phyloP scores from a whole-genome alignment of 2,329 filamentous ascomycete species.

The Hymenoscyphus occultus region DNA sequence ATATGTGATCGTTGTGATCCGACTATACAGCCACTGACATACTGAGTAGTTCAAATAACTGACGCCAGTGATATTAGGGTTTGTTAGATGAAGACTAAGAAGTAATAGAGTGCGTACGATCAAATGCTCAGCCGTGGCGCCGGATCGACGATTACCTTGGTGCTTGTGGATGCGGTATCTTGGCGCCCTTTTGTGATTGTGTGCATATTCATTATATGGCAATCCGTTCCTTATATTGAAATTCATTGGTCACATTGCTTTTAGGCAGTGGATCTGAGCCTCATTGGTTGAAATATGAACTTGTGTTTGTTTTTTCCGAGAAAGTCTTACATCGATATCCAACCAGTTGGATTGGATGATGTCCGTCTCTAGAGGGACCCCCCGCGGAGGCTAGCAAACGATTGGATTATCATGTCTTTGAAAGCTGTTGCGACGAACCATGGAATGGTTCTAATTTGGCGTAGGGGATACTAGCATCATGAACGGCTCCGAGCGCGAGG shows the following conservation, averaged over 20 bases:
- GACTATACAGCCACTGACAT: background rate
- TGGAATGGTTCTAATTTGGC: conserved; percentile 2
- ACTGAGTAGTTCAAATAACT: background rate
- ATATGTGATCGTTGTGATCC: background rate
- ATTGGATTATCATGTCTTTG: background rate
- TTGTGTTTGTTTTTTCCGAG: background rate
- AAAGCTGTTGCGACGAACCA: background rate
- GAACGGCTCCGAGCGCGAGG: background rate
- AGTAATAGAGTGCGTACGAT: background rate
- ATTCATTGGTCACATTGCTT: background rate
- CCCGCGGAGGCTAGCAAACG: background rate
- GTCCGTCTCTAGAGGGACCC: background rate
- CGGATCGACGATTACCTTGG: background rate
- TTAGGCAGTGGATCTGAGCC: background rate
- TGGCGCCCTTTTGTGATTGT: background rate
- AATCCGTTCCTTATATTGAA: background rate
- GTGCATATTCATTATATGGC: background rate
- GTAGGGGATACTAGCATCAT: background rate
- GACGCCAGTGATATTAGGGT: background rate
- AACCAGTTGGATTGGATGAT: background rate
- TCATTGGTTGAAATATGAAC: background rate
- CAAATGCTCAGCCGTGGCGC: conserved; percentile 3
- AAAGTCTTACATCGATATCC: background rate
- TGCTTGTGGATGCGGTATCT: background rate
- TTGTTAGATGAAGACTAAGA: background rate